phyloP scores from a whole-genome alignment of 2,329 filamentous ascomycete genomes.

The Trichoderma arundinaceum region DNA sequence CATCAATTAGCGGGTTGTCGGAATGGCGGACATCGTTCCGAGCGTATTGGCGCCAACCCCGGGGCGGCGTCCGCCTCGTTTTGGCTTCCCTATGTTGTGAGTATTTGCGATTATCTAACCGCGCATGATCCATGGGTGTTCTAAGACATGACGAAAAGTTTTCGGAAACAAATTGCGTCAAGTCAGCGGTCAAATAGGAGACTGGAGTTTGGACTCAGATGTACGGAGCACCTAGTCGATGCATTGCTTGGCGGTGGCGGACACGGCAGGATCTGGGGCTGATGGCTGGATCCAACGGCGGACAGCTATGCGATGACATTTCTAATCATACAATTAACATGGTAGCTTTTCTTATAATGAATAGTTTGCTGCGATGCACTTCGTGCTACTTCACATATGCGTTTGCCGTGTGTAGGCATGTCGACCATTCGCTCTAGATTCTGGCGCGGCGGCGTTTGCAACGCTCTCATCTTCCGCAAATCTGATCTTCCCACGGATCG shows the following conservation, averaged over 20 bases:
- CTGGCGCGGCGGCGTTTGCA: constrained; percentile 13
- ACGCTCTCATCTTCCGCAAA: constrained; percentile 13
- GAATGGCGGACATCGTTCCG: constrained; percentile 10
- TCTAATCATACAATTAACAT: background rate
- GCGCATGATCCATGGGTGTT: background rate
- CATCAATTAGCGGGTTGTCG: background rate
- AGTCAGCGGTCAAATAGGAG: background rate
- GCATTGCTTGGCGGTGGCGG: background rate
- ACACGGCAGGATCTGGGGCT: background rate
- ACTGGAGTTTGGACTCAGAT: background rate
- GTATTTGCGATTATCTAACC: background rate
- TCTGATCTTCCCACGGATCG: constrained; percentile 12
- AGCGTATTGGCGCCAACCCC: background rate
- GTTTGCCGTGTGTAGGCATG: background rate
- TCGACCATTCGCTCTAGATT: background rate
- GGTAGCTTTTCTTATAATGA: background rate
- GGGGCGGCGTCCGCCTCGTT: background rate
- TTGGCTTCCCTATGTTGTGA: background rate
- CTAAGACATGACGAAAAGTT: background rate
- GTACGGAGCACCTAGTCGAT: background rate
- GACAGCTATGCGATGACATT: background rate
- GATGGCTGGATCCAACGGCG: no score
- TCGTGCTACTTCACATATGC: background rate
- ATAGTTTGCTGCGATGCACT: background rate
- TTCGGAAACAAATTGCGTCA: background rate